phyloP scores from a whole-genome alignment of 495 filamentous ascomycete species.

The Pseudevernia furfuracea region DNA sequence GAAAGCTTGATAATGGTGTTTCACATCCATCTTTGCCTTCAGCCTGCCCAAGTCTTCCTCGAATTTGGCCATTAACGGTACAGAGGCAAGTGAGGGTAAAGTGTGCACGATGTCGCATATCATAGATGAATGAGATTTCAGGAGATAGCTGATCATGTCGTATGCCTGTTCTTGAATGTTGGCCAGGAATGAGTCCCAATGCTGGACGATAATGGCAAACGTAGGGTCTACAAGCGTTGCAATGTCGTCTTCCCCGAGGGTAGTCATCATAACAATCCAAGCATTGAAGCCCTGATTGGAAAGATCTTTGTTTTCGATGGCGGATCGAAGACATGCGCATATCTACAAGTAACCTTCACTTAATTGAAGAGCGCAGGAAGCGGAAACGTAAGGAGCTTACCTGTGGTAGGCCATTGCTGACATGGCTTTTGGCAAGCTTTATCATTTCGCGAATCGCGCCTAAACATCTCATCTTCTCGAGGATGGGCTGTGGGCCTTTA shows the following conservation, averaged over 20 bases:
- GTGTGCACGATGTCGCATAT: conserved; percentile 58
- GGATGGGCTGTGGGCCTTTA: conserved; percentile 45
- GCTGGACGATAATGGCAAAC: conserved; percentile 72
- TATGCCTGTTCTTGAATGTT: conserved; percentile 49
- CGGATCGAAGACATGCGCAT: conserved; percentile 78
- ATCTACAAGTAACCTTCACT: conserved; percentile 45
- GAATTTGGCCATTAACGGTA: conserved; percentile 58
- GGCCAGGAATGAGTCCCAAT: conserved; percentile 64
- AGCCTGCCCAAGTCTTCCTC: conserved; percentile 55
- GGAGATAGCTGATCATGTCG: conserved; percentile 54
- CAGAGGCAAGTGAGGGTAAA: conserved; percentile 70
- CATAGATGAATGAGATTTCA: conserved; percentile 50
- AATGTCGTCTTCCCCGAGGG: conserved; percentile 70
- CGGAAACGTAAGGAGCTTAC: conserved; percentile 37
- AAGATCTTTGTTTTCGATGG: conserved; percentile 63
- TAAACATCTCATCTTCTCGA: conserved; percentile 67
- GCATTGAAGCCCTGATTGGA: conserved; percentile 70
- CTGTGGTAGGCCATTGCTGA: conserved; percentile 77
- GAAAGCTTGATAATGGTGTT: conserved; percentile 60
- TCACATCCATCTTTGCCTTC: conserved; percentile 51
- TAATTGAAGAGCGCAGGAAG: conserved; percentile 15
- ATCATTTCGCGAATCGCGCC: conserved; percentile 86
- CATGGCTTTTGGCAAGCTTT: conserved; percentile 56
- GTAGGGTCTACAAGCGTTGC: conserved; percentile 73
- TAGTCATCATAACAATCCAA: conserved; percentile 70